Conservation (phyloP, 352 stramenopile genomes). For the Thraustochytrium sp. region DNA sequence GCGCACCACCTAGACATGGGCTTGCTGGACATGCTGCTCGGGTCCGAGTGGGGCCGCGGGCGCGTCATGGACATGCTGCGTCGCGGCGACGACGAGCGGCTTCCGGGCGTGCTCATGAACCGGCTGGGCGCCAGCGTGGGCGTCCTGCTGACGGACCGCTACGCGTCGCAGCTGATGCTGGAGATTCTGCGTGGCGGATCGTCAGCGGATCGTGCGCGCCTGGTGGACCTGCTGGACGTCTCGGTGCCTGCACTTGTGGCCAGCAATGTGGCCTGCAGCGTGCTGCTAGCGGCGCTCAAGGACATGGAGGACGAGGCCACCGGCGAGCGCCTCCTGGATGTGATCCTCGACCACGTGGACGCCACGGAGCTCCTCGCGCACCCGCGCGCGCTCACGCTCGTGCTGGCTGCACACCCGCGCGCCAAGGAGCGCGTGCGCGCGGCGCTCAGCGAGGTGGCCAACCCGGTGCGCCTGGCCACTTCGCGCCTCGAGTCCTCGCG, state of each 20-base stretch:
- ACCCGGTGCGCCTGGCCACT: neutral
- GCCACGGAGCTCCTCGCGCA: neutral
- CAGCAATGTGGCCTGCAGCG: neutral
- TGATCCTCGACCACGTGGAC: neutral
- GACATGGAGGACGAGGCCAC: neutral
- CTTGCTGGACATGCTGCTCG: neutral
- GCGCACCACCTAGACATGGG: neutral
- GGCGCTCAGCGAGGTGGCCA: neutral
- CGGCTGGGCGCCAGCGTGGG: neutral
- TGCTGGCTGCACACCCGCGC: neutral
- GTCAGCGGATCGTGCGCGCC: neutral
- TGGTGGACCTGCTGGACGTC: constrained; percentile 19
- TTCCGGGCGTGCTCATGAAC: neutral
- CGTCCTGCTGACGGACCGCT: neutral
- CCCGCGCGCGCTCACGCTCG: neutral
- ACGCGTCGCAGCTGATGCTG: neutral
- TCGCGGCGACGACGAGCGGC: neutral
- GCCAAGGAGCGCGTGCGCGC: neutral
- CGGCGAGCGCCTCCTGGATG: neutral
- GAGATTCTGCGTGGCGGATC: neutral
- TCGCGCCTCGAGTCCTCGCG: neutral
- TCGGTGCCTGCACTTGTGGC: neutral
- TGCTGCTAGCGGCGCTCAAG: neutral
- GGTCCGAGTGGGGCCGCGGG: neutral
- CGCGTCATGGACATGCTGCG: constrained; percentile 11